Evolutionary conservation across 73 alveolate genomes (phyloP).

Genomic region (Stentor coeruleus): DNA sequence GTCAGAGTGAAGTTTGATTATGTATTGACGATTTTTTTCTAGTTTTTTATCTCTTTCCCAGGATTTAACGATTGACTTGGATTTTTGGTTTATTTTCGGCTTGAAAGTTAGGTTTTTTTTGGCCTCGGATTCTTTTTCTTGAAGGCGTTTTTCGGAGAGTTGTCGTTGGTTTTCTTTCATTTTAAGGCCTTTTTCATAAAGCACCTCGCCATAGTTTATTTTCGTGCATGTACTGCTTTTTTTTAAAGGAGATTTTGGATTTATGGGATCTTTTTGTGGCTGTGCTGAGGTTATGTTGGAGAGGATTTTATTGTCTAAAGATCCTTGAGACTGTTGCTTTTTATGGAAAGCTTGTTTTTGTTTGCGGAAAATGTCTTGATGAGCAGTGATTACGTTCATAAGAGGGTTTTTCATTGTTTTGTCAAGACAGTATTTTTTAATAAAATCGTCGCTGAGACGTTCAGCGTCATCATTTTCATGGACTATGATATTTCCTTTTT

Average conservation of each 20-base stretch:
- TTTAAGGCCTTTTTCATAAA: neutral
- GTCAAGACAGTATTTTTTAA: neutral
- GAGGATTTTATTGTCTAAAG: neutral
- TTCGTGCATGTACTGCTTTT: neutral
- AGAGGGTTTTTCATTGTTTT: neutral
- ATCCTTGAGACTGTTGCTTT: too few species aligned
- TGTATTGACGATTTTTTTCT: neutral
- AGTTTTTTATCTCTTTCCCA: neutral
- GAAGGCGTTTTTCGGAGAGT: neutral
- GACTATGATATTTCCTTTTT: neutral
- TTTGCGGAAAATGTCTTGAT: neutral
- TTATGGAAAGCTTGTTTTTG: too few species aligned
- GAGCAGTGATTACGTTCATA: neutral
- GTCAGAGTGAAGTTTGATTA: neutral
- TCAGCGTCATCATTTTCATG: neutral
- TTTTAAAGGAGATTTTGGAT: neutral
- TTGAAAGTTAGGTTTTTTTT: neutral
- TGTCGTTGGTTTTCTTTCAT: neutral
- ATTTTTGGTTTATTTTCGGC: neutral
- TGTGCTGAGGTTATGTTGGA: neutral
- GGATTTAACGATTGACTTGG: neutral
- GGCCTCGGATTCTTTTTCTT: neutral
- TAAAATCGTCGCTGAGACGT: neutral
- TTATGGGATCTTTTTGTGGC: neutral
- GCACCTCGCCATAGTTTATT: neutral